Evolutionary conservation across 345 rosid species (phyloP).

Genomic region (Camelina sativa): DNA sequence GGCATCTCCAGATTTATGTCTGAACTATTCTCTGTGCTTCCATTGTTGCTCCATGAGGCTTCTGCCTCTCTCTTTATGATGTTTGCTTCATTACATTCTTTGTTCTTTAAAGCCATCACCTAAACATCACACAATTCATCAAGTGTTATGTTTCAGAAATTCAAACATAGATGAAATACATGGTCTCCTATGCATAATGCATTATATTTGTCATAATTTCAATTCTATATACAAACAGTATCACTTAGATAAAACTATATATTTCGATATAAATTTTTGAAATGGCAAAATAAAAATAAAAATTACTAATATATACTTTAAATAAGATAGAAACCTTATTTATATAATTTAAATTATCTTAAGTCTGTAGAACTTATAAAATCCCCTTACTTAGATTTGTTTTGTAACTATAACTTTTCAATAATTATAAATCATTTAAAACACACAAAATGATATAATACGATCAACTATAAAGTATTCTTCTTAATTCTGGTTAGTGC

Average conservation of each 20-base stretch:
- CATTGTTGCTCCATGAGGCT: conserved; percentile 80
- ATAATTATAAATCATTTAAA: not conserved
- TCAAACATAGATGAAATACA: not conserved
- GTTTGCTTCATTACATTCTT: conserved; percentile 52
- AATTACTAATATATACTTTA: not conserved
- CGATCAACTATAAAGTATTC: conserved; percentile 6
- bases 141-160: conserved; percentile 18
- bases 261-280: not conserved
- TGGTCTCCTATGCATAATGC: not conserved
- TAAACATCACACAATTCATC: conserved; percentile 21
- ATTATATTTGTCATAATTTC: not conserved
- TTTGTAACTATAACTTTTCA: not conserved
- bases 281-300: not conserved
- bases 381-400: not conserved
- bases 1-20: conserved; percentile 55
- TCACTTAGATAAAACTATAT: not conserved
- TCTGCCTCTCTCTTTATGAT: conserved; percentile 60
- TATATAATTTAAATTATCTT: not conserved
- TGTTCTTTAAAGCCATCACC: conserved; percentile 59
- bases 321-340: not conserved
- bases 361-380: not conserved
- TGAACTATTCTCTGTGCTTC: conserved; percentile 56
- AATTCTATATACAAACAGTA: not conserved
- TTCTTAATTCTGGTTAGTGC: conserved; percentile 17
- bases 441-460: not conserved